These are phyloP conservation scores for Sporothrix globosa DNA, from an alignment of 2,329 filamentous ascomycete species.

Conservation along the genomic window DNA sequence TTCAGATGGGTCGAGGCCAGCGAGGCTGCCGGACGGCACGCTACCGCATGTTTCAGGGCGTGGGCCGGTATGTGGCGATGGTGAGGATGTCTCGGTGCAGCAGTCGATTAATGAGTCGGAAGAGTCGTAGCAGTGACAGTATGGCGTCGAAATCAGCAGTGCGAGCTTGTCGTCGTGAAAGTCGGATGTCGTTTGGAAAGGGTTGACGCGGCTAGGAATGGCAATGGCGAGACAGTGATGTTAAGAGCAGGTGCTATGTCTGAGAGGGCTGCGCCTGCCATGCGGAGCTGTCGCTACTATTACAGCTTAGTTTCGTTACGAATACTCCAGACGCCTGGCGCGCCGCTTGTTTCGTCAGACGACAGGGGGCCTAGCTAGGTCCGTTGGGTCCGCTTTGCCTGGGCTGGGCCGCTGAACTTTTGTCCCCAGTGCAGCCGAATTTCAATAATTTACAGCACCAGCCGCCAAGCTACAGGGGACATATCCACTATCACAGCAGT, in stretches of 20 bases:
- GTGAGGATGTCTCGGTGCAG: not conserved
- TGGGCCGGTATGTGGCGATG: not conserved
- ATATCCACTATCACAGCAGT: not conserved
- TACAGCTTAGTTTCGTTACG: slow-evolving; percentile 11
- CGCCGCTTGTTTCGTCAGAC: slow-evolving; percentile 17
- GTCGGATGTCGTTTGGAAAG: not conserved
- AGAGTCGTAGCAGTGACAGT: too few relatives aligned
- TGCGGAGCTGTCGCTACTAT: slow-evolving; percentile 1
- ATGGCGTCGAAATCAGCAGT: too few relatives aligned
- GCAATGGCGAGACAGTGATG: slow-evolving; percentile 19
- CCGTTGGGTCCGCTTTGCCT: not conserved
- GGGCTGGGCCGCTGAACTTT: not conserved
- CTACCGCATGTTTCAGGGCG: slow-evolving; percentile 32
- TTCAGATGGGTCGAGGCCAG: slow-evolving; percentile 10
- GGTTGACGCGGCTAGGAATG: not conserved
- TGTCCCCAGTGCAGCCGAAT: not conserved
- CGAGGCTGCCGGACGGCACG: slow-evolving; percentile 26
- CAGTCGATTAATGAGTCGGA: not conserved
- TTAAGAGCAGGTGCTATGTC: slow-evolving; percentile 17
- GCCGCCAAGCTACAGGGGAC: slow-evolving; percentile 7
- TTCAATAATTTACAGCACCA: slow-evolving; percentile 13
- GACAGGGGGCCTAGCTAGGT: not conserved
- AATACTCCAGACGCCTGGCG: not conserved
- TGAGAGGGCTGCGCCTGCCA: slow-evolving; percentile 20
- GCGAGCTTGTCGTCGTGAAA: too few relatives aligned